Base-by-base conservation (phyloP, 805 yeast species). In the Kluyveromyces starmeri region DNA sequence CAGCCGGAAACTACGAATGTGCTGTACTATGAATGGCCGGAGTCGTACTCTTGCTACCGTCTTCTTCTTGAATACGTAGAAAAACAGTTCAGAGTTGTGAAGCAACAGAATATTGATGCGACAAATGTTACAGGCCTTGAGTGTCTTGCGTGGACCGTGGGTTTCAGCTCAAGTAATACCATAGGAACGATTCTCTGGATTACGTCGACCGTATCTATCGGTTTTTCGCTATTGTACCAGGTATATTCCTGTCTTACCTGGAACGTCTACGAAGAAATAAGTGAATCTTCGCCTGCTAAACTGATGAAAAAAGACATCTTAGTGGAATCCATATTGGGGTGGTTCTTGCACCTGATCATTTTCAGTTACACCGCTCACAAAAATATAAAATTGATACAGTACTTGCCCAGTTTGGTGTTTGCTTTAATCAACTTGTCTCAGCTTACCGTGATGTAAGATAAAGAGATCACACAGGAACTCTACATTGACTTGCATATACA, bases 261-360 rank as follows among this genome's bases (percentile, higher is more conserved):
- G 18, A 30, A 30, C 26, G 13, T 30, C 7, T 30, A 21, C 15
- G 33, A 30, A n/a, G 33, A 30, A 7, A 20, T 9, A 11, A 5
- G 13, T 6, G 11, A 7, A 6, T 21, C 7, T 8, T 8, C 4
- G 12, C 8, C 9, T 12, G 33, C 25, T 4, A n/a, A 13, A 2
- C n/a, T 20, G 2, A 13, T 30, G 15, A 30, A 30, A 12, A 16
- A 14, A 43, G 34, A 25, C 46, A 43, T 33, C 44, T 36, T 21
- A 3, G 2, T 39, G 1, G 55, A 55, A 32, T 45, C 41, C 13
- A 19, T 40, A 14, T 6, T 48, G 5, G 61, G 57, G 7, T 56
- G 60, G 60, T 32, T 52, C 5, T 14, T 53, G 13, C 57, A 52
- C 34, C 51, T 37, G 24, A 41, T 42, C 20, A 41, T 48, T n/a